Percentiles rank a stretch among this genome's conserved stretches.
Evolutionary conservation across 1,139 yeast species (phyloP).

Genomic region (Debaryomycetaceae sp.): DNA sequence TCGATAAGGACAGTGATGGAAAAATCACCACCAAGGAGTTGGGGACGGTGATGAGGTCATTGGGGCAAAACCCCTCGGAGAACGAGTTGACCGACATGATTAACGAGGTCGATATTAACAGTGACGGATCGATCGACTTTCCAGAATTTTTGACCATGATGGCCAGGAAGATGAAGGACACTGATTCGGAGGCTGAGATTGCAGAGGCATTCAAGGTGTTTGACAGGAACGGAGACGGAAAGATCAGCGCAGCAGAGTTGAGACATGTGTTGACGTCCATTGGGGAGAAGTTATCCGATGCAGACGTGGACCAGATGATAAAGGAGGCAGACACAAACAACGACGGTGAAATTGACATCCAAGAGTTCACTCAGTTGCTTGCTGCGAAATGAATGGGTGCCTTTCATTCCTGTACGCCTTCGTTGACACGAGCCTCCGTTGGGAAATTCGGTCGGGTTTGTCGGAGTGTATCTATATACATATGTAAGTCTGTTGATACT

Average conservation of each 20-base stretch:
- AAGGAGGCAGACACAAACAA: slow-evolving; percentile 94
- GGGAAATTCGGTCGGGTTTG: too few relatives aligned
- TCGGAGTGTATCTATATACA: too few relatives aligned
- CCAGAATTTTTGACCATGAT: slow-evolving; percentile 79
- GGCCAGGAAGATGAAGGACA: slow-evolving; percentile 96
- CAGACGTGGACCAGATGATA: slow-evolving; percentile 95
- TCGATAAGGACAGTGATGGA: slow-evolving; percentile 96
- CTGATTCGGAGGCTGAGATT: slow-evolving; percentile 94
- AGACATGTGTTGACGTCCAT: slow-evolving; percentile 95
- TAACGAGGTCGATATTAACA: slow-evolving; percentile 93
- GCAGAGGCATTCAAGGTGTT: slow-evolving; percentile 97
- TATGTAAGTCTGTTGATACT: too few relatives aligned
- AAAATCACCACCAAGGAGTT: slow-evolving; percentile 91
- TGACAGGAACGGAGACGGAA: slow-evolving; percentile 93
- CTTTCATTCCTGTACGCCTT: too few relatives aligned
- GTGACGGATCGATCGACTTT: slow-evolving; percentile 92
- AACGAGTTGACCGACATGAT: slow-evolving; percentile 94
- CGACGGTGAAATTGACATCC: slow-evolving; percentile 94
- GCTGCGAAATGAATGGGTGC: slow-evolving; percentile 35
- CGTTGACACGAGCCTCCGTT: too few relatives aligned
- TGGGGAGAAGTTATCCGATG: slow-evolving; percentile 93
- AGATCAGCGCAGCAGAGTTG: slow-evolving; percentile 92
- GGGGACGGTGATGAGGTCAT: slow-evolving; percentile 97
- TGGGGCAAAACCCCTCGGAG: slow-evolving; percentile 96
- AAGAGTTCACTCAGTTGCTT: slow-evolving; percentile 84